These are phyloP conservation scores for Chaetomiaceae sp. DNA, from an alignment of 2,329 filamentous ascomycete species.

Conservation along the genomic window DNA sequence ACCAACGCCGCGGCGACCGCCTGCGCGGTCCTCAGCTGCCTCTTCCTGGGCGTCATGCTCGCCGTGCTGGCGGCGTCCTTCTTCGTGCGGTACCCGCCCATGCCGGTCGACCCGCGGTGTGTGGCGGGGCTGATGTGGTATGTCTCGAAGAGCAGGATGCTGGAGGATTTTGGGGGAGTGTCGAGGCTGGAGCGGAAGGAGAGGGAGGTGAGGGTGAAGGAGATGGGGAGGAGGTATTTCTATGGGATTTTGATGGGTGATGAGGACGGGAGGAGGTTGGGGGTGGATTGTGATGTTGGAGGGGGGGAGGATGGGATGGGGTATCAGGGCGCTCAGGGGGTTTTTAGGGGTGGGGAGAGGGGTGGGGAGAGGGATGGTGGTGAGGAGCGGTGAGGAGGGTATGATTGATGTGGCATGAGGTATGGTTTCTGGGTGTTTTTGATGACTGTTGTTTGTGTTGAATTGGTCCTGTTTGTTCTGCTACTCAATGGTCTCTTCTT, in stretches of 20 bases:
- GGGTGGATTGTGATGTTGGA: slow-evolving; percentile 27
- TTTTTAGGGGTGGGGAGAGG: background rate
- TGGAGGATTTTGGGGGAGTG: slow-evolving; percentile 29
- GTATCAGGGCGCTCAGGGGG: slow-evolving; percentile 7
- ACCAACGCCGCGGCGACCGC: slow-evolving; percentile 36
- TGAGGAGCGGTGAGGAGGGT: background rate
- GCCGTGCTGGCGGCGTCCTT: slow-evolving; percentile 38
- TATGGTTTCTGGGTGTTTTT: background rate
- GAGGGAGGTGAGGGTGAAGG: slow-evolving; percentile 26
- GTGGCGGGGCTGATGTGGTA: slow-evolving; percentile 45
- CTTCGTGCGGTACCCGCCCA: slow-evolving; percentile 39
- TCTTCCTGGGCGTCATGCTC: slow-evolving; percentile 41
- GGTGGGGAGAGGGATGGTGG: background rate
- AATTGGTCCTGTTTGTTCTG: background rate
- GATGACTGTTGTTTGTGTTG: background rate
- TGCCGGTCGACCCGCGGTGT: slow-evolving; percentile 45
- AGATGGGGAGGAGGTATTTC: slow-evolving; percentile 31
- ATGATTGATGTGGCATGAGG: background rate
- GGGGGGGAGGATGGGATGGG: slow-evolving; percentile 12
- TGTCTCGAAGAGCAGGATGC: slow-evolving; percentile 29
- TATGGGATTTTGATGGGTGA: slow-evolving; percentile 31
- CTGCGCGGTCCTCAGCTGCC: slow-evolving; percentile 38
- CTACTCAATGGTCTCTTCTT: too few relatives aligned
- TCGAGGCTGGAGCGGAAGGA: slow-evolving; percentile 25
- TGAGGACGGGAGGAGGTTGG: slow-evolving; percentile 23